Evolutionary conservation across 768 basidiomycete species (phyloP), one percentile per base, ranked within the genome.

Genomic region (Calocybe indica): DNA sequence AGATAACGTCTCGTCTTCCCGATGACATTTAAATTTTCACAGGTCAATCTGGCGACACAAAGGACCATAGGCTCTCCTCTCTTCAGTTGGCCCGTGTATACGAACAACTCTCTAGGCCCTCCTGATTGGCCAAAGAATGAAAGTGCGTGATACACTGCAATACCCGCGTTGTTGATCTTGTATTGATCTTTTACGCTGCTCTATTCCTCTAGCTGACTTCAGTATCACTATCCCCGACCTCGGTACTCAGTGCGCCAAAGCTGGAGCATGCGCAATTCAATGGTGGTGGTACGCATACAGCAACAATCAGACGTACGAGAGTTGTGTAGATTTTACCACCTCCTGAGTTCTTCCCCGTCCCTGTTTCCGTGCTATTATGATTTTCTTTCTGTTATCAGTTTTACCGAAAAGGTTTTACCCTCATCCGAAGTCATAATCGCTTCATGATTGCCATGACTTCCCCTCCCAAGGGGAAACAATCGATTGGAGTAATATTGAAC

Each of bases 231-330:
- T 68, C 43, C 67, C 61, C 2, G 50, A 66, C 49, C 55, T 68
- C 15, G 64, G 61, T 4, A 52, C 56, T 11, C 52, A 55, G 43
- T 71, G 66, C 50, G 43, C 53, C 8, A 56, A 47, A 7, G 52
- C 55, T 6, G 68, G 66, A 5, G 54, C 58, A 7, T 70, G 68
- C 35, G 67, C 66, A 7, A 65, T 69, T 49, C 68, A 69, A 48
- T 70, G 69, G 67, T 68, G 61, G 61, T 69, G 64, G 65, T 63
- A 57, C 45, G 60, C 45, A 1, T 56, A 50, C 35, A 34, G 35
- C n/a, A 63, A 62, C 46, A 47, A 50, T 28, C 64, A 68, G 54
- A 66, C 66, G 0, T 69, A 66, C 45, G 57, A 67, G 57, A 68
- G 66, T 43, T 67, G 67, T 51, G 56, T 67, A 35, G 62, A 68